A percentile compares a stretch with the other conserved stretches of the same genome.
Evolutionary conservation across 805 yeast genomes (phyloP).

Genomic region (Candida railenensis): DNA sequence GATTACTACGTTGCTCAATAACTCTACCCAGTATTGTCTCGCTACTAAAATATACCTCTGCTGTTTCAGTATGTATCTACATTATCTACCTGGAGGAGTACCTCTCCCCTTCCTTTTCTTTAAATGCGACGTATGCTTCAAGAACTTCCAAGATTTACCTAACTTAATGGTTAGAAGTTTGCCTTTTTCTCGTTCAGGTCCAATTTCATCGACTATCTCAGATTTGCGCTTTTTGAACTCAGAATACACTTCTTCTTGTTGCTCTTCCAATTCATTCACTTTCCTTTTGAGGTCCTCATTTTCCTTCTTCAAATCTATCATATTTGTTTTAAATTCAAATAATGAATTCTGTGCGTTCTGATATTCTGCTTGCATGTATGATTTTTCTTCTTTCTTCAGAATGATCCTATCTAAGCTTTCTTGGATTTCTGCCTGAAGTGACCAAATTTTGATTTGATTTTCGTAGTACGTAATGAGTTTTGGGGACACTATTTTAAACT

Average conservation of each 20-base stretch:
- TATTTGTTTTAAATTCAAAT: slow-evolving; percentile 38
- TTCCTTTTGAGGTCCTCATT: slow-evolving; percentile 16
- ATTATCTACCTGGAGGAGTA: slow-evolving; percentile 25
- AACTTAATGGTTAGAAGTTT: slow-evolving; percentile 25
- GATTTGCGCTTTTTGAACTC: slow-evolving; percentile 20
- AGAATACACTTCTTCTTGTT: slow-evolving; percentile 18
- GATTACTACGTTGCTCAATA: too few relatives aligned
- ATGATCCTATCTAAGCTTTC: slow-evolving; percentile 43
- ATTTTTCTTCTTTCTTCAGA: slow-evolving; percentile 55
- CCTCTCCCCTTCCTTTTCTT: slow-evolving; percentile 43
- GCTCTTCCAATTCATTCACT: slow-evolving; percentile 17
- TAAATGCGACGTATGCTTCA: slow-evolving; percentile 39
- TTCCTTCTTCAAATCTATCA: slow-evolving; percentile 21
- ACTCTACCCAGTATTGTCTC: too few relatives aligned
- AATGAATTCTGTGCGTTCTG: slow-evolving; percentile 51
- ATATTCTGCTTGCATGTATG: slow-evolving; percentile 62
- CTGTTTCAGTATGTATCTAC: too few relatives aligned
- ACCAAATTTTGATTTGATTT: slow-evolving; percentile 43
- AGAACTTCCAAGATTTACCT: slow-evolving; percentile 31
- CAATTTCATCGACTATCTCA: slow-evolving; percentile 19
- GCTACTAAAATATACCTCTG: too few relatives aligned
- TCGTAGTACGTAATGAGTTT: slow-evolving; percentile 21
- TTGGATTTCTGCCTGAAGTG: slow-evolving; percentile 45
- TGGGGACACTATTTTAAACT: slow-evolving; percentile 19
- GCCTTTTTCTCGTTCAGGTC: slow-evolving; percentile 21